phyloP scores from a whole-genome alignment of 805 yeast genomes.

The Saccharomycopsis schoenii region DNA sequence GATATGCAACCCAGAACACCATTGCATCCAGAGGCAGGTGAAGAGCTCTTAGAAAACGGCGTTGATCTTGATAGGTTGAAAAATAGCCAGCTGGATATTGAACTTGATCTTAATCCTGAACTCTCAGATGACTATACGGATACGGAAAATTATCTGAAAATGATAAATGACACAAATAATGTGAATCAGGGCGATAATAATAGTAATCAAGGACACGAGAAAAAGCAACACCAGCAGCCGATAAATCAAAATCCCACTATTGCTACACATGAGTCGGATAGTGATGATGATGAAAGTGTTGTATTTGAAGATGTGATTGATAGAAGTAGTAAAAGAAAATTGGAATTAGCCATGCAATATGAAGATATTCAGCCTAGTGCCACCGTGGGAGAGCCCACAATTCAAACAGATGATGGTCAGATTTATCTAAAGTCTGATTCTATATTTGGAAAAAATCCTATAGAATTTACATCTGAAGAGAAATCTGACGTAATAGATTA shows the following conservation, averaged over 20 bases:
- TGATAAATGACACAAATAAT: not conserved
- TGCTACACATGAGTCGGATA: not conserved
- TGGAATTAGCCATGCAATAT: conserved; percentile 3
- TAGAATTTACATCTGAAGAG: conserved; percentile 3
- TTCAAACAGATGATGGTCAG: not conserved
- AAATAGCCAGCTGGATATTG: conserved; percentile 4
- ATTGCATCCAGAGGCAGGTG: conserved; percentile 13
- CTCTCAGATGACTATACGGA: conserved; percentile 11
- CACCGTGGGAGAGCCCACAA: not conserved
- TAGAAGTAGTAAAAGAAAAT: not conserved
- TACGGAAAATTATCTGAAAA: not conserved
- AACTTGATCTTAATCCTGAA: conserved; percentile 17
- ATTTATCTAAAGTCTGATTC: not conserved
- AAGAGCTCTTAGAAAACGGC: conserved; percentile 10
- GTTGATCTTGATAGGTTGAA: not conserved
- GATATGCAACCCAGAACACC: conserved; percentile 13
- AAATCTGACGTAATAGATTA: conserved; percentile 34
- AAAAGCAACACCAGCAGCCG: not conserved
- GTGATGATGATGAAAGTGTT: conserved; percentile 5
- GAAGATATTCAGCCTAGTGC: not conserved
- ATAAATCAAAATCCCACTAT: not conserved
- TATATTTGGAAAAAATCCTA: not conserved
- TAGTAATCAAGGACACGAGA: not conserved
- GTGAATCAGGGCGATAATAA: not conserved
- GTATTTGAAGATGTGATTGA: not conserved